Conservation (phyloP, 2,329 filamentous ascomycete genomes). For the Aspergillus sp. region DNA sequence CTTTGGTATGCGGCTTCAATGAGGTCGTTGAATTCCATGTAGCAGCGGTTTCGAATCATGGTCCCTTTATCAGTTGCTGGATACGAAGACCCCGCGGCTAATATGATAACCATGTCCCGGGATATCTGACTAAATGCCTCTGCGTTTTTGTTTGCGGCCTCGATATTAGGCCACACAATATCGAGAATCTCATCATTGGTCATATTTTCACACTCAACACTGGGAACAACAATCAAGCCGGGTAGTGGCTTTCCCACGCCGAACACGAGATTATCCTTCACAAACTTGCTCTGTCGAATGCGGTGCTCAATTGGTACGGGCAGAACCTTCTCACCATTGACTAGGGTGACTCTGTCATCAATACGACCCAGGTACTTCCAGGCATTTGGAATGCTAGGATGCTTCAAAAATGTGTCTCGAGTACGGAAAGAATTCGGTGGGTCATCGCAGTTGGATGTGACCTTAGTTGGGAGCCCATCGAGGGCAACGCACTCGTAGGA, state of each 20-base stretch:
- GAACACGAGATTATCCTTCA: constrained; percentile 58
- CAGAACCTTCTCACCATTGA: constrained; percentile 51
- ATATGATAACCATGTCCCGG: constrained; percentile 44
- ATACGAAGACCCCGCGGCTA: constrained; percentile 42
- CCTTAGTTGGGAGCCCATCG: constrained; percentile 37
- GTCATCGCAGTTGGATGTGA: constrained; percentile 47
- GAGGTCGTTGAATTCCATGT: constrained; percentile 48
- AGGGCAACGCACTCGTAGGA: constrained; percentile 40
- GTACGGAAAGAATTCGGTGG: constrained; percentile 61
- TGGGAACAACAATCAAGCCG: constrained; percentile 57
- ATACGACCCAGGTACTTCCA: constrained; percentile 48
- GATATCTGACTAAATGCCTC: constrained; percentile 40
- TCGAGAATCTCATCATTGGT: constrained; percentile 49
- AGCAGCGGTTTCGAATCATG: constrained; percentile 54
- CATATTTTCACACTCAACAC: constrained; percentile 42
- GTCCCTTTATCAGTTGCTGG: constrained; percentile 59
- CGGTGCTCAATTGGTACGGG: constrained; percentile 52
- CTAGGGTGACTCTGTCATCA: constrained; percentile 46
- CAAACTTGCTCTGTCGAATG: constrained; percentile 51
- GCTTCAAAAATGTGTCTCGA: constrained; percentile 50
- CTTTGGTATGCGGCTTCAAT: constrained; percentile 49
- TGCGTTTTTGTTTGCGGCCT: constrained; percentile 36
- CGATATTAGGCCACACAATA: constrained; percentile 34
- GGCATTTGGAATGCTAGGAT: constrained; percentile 42
- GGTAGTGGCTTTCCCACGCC: constrained; percentile 53